Base-by-base conservation (phyloP, 495 filamentous ascomycete species). In the Trichoderma parareesei region DNA sequence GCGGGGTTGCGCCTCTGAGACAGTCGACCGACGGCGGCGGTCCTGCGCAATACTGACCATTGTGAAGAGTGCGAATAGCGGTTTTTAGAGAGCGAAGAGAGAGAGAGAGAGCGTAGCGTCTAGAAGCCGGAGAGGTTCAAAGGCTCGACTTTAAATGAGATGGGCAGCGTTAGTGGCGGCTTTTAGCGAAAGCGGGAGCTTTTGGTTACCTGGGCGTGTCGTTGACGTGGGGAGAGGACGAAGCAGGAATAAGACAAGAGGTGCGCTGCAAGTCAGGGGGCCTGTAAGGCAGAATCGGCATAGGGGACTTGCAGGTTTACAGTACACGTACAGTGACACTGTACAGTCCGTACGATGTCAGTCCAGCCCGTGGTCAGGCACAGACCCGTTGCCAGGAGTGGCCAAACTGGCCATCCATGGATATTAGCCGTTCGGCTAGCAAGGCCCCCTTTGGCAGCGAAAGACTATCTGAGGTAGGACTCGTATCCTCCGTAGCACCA, bases 1-100 rank as follows among this genome's bases (percentile, higher is more conserved):
- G 53, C 53, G 53, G 53, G 53, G 53, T 57, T 35, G 27, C 53
- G 67, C 67, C 68, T 68, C 67, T 18, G 40, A 65, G 38, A 64
- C 9, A 42, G 37, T 63, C 38, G 44, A 57, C 27, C 20, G 53
- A 57, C 27, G 6, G 53, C 53, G 2, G 27, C 27, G 27, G 27
- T 27, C 9, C 53, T 57, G 20, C 33, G 53, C 53, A 27, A 20
- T 27, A 57, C 53, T 11, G 9, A 57, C 53, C 53, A 57, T 57
- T 57, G 53, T 57, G 53, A 57, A 57, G 35, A 57, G 53, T 57
- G 53, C 37, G 53, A 57, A 57, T 57, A 57, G 53, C 27, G 53
- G 53, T 57, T 57, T 57, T 37, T 37, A 5, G 33, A 57, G 27
- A 37, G 53, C 33, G 27, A 57, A 35, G 20, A 57, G 37, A 35